Evolutionary conservation across 805 yeast species (phyloP).

Genomic region (Sungouiozyma ichnusensis): DNA sequence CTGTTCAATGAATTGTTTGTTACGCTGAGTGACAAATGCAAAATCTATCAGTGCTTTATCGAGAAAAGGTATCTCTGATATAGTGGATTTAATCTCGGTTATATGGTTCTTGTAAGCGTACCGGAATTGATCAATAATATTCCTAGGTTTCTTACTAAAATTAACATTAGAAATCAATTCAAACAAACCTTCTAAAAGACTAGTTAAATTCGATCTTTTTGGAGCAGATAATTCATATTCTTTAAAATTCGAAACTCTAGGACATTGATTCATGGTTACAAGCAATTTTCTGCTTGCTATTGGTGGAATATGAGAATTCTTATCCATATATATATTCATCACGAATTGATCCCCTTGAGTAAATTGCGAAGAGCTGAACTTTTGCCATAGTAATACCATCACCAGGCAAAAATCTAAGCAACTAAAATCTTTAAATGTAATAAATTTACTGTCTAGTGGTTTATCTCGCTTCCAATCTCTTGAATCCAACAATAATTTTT

Average conservation of each 20-base stretch:
- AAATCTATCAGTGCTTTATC: conserved; percentile 14
- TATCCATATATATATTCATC: neutral
- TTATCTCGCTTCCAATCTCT: neutral
- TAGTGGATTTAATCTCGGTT: conserved; percentile 3
- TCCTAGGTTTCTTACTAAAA: conserved; percentile 12
- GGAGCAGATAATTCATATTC: conserved; percentile 7
- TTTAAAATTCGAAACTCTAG: conserved; percentile 8
- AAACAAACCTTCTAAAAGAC: conserved; percentile 10
- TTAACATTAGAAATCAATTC: conserved; percentile 9
- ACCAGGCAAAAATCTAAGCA: conserved; percentile 17
- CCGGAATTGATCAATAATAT: conserved; percentile 6
- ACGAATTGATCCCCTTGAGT: neutral
- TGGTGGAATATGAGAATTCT: neutral
- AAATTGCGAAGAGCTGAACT: neutral
- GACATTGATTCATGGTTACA: neutral
- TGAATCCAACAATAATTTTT: conserved; percentile 4
- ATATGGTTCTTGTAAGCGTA: conserved; percentile 3
- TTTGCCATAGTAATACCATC: neutral
- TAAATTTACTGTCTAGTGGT: neutral
- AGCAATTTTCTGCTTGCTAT: no score
- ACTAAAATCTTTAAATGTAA: conserved; percentile 11
- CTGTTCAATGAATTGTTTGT: conserved; percentile 11
- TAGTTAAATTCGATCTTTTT: conserved; percentile 5
- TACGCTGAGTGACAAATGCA: conserved; percentile 5
- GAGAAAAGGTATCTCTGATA: conserved; percentile 12